Conservation (phyloP, 1,284 basidiomycete genomes). For the Ceratobasidium sp. region DNA sequence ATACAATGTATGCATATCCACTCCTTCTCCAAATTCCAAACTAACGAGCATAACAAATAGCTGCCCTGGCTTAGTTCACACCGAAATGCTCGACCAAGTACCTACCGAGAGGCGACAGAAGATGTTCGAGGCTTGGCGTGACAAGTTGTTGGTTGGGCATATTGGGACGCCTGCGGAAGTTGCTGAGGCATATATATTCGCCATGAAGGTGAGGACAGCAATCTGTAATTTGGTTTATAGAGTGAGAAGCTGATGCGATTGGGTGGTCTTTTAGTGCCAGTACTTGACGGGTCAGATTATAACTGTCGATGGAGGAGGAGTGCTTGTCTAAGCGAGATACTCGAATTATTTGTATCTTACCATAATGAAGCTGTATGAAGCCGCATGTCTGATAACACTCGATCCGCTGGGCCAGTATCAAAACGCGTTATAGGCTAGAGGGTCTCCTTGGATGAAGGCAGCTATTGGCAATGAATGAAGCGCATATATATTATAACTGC, state of each 20-base stretch:
- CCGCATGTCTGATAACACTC: too few relatives aligned
- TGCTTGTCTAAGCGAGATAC: neutral
- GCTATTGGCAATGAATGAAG: too few relatives aligned
- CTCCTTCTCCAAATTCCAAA: neutral
- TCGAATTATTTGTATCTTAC: too few relatives aligned
- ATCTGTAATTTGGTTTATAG: neutral
- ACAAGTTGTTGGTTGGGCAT: conserved; percentile 18
- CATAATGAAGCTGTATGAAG: too few relatives aligned
- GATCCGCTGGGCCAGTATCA: too few relatives aligned
- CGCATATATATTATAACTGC: too few relatives aligned
- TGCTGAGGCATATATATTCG: conserved; percentile 43
- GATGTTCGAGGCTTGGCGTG: neutral
- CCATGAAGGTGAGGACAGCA: conserved; percentile 28
- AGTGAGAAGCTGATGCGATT: neutral
- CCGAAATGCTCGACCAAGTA: neutral
- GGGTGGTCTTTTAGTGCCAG: conserved; percentile 3
- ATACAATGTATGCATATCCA: conserved; percentile 16
- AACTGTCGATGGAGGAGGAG: conserved; percentile 17
- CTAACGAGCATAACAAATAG: neutral
- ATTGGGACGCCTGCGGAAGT: conserved; percentile 30
- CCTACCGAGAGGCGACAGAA: neutral
- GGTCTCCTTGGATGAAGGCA: too few relatives aligned
- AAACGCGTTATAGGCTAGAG: too few relatives aligned
- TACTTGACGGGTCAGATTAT: conserved; percentile 27
- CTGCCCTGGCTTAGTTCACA: conserved; percentile 22